Conservation (phyloP, 1,284 basidiomycete species). For the Irpex sp. region DNA sequence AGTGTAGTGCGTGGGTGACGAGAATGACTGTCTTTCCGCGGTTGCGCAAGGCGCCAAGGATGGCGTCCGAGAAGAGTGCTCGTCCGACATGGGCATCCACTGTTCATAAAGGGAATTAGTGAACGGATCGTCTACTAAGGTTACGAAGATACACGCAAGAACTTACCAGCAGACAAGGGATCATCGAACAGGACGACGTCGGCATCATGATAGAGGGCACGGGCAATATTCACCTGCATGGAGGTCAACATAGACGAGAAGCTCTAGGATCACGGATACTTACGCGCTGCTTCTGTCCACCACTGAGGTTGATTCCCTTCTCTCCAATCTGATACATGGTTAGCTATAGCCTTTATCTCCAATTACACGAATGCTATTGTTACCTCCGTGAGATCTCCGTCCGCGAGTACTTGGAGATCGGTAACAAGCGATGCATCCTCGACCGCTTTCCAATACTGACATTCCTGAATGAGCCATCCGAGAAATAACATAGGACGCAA, state of each 20-base stretch:
- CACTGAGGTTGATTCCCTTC: slow-evolving; percentile 58
- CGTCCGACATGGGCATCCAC: slow-evolving; percentile 72
- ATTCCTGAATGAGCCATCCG: not conserved
- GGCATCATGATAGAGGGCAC: slow-evolving; percentile 68
- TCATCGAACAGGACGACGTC: slow-evolving; percentile 72
- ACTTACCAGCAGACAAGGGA: slow-evolving; percentile 61
- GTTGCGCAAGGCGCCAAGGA: slow-evolving; percentile 46
- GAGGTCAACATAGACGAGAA: not conserved
- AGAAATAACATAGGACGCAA: not conserved
- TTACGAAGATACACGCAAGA: not conserved
- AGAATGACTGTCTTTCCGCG: slow-evolving; percentile 62
- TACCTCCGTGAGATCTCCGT: slow-evolving; percentile 72
- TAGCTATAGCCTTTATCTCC: not conserved
- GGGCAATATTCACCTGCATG: slow-evolving; percentile 59
- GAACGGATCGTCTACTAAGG: not conserved
- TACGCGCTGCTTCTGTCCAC: slow-evolving; percentile 58
- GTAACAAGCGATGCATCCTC: slow-evolving; percentile 57
- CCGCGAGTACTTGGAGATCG: slow-evolving; percentile 67
- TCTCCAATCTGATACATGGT: slow-evolving; percentile 47
- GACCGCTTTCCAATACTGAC: slow-evolving; percentile 58
- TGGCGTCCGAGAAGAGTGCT: slow-evolving; percentile 62
- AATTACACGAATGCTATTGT: slow-evolving; percentile 10
- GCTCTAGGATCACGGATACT: slow-evolving; percentile 6
- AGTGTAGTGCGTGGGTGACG: slow-evolving; percentile 72
- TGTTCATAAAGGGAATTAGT: slow-evolving; percentile 13